Conservation (phyloP, 2,329 filamentous ascomycete genomes). For the Cytospora schulzeri region DNA sequence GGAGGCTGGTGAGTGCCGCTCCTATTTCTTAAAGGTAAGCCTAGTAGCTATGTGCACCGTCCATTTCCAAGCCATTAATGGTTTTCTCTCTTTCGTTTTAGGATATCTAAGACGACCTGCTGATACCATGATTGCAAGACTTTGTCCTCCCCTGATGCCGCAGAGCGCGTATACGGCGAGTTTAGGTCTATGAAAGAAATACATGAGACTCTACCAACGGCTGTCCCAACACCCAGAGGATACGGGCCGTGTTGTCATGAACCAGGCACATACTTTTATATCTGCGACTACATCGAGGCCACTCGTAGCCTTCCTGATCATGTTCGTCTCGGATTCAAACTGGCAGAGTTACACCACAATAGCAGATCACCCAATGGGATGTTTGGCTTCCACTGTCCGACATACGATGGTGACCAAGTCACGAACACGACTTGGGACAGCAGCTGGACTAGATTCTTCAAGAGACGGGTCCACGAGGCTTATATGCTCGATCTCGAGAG, state of each 20-base stretch:
- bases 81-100: no score
- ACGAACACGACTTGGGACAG: conserved; percentile 39
- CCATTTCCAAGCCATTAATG: no score
- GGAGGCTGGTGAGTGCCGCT: not conserved
- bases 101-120: not conserved
- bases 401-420: conserved; percentile 36
- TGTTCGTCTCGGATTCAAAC: conserved; percentile 9
- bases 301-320: conserved; percentile 26
- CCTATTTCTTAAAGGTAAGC: not conserved
- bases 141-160: not conserved
- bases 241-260: conserved; percentile 31
- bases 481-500: conserved; percentile 35
- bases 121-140: not conserved
- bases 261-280: conserved; percentile 33
- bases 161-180: conserved; percentile 28
- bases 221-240: conserved; percentile 35
- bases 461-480: conserved; percentile 36
- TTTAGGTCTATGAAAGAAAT: conserved; percentile 37
- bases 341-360: conserved; percentile 28
- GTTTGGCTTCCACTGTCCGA: conserved; percentile 42
- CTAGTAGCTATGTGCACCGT: no score
- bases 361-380: conserved; percentile 34
- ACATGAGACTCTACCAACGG: conserved; percentile 32
- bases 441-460: conserved; percentile 45
- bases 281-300: conserved; percentile 37